Base-by-base conservation (phyloP, 2,329 filamentous ascomycete species). In the Fusarium dlaminii region DNA sequence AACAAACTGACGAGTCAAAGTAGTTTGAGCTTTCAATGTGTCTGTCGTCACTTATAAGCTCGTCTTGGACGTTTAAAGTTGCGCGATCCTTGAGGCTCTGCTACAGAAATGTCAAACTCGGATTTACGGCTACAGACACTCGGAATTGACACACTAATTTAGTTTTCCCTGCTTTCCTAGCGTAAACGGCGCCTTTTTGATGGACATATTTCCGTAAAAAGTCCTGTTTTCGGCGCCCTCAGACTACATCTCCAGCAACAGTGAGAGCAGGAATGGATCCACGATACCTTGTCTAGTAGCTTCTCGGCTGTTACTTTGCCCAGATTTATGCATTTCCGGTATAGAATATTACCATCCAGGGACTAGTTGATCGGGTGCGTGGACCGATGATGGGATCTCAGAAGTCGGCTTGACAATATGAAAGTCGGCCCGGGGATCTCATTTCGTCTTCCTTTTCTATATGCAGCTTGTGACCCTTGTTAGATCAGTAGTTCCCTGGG, bases 321-420 rank as follows among this genome's bases (percentile, higher is more conserved):
- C 65, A 75, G 55, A 60, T 64, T 72, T 72, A 66, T 68, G 73
- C 72, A 74, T 63, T 69, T 70, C 64, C 75, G 64, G 72, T 56
- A 66, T 54, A 54, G 71, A 66, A 66, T 34, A 43, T 69, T 74
- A 37, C 67, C 70, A 45, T 63, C 48, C 63, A 51, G 63, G 64
- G 72, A 75, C 68, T 76, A 74, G 69, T 48, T 22, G 43, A 24
- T 57, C 74, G 63, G 74, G 51, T 63, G 58, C 63, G 54, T 65
- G 63, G 71, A 59, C 69, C 69, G 49, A n/a, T 15, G 34, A 61
- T 60, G 49, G 57, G 32, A 58, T 59, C 70, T 73, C 52, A 72
- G 66, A 73, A 73, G 55, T 69, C 60, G 60, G 66, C 46, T 61
- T 32, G 40, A 20, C 45, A 42, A 40, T 32, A 37, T 57, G 27